Conservation (phyloP, 768 basidiomycete species). For the Podaxis sp. region DNA sequence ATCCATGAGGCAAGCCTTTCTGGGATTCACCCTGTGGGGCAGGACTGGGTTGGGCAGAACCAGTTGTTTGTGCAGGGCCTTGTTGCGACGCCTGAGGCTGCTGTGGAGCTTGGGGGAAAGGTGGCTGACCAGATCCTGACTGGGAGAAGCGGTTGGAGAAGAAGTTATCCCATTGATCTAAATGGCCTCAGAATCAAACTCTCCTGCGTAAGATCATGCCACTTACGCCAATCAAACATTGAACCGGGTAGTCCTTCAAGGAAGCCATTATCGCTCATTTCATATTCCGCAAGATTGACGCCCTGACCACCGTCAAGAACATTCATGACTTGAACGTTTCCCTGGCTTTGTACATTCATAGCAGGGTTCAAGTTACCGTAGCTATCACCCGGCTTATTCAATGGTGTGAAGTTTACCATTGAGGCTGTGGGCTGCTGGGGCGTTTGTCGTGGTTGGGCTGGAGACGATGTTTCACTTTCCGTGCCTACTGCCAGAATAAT, state of each 20-base stretch:
- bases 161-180: slow-evolving; percentile 83
- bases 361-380: slow-evolving; percentile 71
- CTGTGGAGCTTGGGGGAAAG: slow-evolving; percentile 14
- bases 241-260: slow-evolving; percentile 77
- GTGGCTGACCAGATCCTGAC: slow-evolving; percentile 1
- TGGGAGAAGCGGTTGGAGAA: slow-evolving; percentile 54
- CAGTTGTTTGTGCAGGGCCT: background rate
- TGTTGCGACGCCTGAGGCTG: slow-evolving; percentile 19
- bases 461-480: background rate
- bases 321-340: slow-evolving; percentile 76
- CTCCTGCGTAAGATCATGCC: background rate
- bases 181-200: slow-evolving; percentile 7
- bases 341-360: slow-evolving; percentile 45
- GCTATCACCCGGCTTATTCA: slow-evolving; percentile 30
- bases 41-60: background rate
- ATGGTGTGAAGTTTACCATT: slow-evolving; percentile 56
- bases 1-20: background rate
- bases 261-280: slow-evolving; percentile 62
- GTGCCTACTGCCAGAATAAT: slow-evolving; percentile 22
- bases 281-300: slow-evolving; percentile 55
- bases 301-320: slow-evolving; percentile 59
- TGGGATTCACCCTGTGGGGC: background rate
- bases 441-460: slow-evolving; percentile 10
- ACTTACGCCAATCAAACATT: slow-evolving; percentile 86
- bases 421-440: slow-evolving; percentile 23